These are phyloP conservation scores for Parascedosporium putredinis DNA, from an alignment of 2,329 filamentous ascomycete genomes.

Conservation along the genomic window DNA sequence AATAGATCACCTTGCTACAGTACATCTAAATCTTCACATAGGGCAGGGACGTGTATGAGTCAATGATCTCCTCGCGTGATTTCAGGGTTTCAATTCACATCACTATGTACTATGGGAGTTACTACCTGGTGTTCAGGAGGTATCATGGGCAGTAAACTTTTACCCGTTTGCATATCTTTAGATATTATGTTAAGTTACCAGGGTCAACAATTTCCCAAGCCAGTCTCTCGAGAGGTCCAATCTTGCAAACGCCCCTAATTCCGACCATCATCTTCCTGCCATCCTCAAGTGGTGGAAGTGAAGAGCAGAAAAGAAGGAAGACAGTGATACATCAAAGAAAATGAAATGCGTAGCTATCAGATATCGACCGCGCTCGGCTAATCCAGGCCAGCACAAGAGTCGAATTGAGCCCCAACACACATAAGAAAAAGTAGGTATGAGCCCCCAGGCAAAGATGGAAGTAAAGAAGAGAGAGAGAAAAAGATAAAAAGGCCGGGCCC, in stretches of 20 bases:
- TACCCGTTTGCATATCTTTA: too few species aligned
- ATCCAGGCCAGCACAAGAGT: not conserved
- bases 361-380: not conserved
- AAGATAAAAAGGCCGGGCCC: not conserved
- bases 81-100: too few species aligned
- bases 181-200: not conserved
- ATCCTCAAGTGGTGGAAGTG: too few species aligned
- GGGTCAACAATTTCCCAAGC: not conserved
- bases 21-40: too few species aligned
- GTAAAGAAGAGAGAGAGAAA: constrained; percentile 1
- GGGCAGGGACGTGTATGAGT: too few species aligned
- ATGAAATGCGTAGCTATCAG: constrained; percentile 4
- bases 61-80: too few species aligned
- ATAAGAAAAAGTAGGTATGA: too few species aligned
- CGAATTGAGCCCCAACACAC: not conserved
- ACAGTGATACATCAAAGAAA: not conserved
- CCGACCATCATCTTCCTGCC: not conserved
- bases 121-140: too few species aligned
- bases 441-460: too few species aligned
- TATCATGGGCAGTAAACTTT: too few species aligned
- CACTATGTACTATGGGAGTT: constrained; percentile 1
- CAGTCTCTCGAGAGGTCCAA: not conserved
- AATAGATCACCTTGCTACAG: too few species aligned
- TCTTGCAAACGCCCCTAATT: not conserved
- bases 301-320: not conserved